Base-by-base conservation (phyloP, 2,329 filamentous ascomycete genomes). In the Alternaria angustiovoidea region DNA sequence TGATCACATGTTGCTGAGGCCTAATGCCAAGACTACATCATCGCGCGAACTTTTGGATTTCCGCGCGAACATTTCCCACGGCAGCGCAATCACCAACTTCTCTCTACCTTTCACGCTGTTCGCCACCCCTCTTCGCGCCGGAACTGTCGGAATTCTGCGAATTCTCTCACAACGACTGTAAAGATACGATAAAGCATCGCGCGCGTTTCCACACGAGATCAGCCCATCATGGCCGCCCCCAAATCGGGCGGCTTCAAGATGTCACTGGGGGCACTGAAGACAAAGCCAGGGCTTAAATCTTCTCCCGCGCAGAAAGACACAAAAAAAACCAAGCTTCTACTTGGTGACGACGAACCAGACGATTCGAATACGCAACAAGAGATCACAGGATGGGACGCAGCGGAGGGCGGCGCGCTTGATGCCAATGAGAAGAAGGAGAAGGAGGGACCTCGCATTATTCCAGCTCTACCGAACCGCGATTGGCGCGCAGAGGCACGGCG, bases 401-500 rank as follows among this genome's bases (percentile, higher is more conserved):
- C 79, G 48, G 80, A 80, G 26, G 83, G 85, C 66, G 80, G 85
- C 30, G 86, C 83, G 12, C 75, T 85, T 54, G 72, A 76, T 36
- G 57, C 69, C 30, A 67, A 64, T 44, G 71, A 68, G n/a, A 71
- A 68, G 32, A 78, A 80, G 54, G 78, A 76, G 58, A 76, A 76
- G 28, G 75, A 80, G 43, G 82, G 68, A 26, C 81, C 81, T 7
- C 80, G 87, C 44, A 80, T 91, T 18, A 92, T 92, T 65, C 80
- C 82, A 30, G 79, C 79, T 39, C 81, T 85, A 68, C 78, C 81
- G 64, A 91, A 91, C 76, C 82, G 84, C 54, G 86, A 91, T 78
- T 90, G 88, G 88, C 82, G 84, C 68, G 81, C 83, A 59, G 86
- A 88, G 42, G 68, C 66, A 62, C 81, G 81, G 63, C 83, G 82